Base-by-base conservation (phyloP, 176 grass and related monocot genomes). In the Zoysia pacifica region DNA sequence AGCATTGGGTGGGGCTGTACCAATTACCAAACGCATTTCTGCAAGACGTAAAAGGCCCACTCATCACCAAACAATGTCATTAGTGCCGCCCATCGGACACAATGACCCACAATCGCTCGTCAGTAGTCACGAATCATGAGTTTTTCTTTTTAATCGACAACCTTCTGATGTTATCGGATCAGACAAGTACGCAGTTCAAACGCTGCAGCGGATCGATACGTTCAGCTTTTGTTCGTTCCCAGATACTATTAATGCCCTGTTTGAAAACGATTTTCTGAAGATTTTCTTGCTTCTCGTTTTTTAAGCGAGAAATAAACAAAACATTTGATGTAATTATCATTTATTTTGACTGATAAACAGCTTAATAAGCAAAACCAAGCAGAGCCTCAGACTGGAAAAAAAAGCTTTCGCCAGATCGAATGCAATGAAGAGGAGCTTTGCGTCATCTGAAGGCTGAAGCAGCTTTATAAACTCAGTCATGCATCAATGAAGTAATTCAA, bases 41-140 rank as follows among this genome's bases (percentile, higher is more conserved):
- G 61, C 67, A 78, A 82, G 61, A 54, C 53, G 62, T 67, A 78
- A 74, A 74, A 38, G 14, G 38, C 76, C 11, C 73, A 86, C 81
- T 69, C 61, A 90, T 64, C 79, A 74, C 83, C 72, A 70, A 41
- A 67, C 68, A 62, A 61, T 53, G 73, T 67, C 79, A 85, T 86
- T 79, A 86, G 68, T 90, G 83, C 83, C 73, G 46, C 53, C 83
- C 68, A 48, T 79, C 68, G 53, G 77, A 78, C 79, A 90, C 74
- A 8, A 37, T 74, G 79, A 79, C 83, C 83, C 79, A 86, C 73
- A 82, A 28, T 67, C 40, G 19, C 66, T 38, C 48, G 67, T 61
- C 28, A 28, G 28, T 28, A 28, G 28, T 28, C 78, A 78, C 53
- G 40, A 62, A 62, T 62, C 64, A 69, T 19, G 7, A 18, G 28